phyloP scores from a whole-genome alignment of 1,284 basidiomycete species.

The Amylostereum areolatum region DNA sequence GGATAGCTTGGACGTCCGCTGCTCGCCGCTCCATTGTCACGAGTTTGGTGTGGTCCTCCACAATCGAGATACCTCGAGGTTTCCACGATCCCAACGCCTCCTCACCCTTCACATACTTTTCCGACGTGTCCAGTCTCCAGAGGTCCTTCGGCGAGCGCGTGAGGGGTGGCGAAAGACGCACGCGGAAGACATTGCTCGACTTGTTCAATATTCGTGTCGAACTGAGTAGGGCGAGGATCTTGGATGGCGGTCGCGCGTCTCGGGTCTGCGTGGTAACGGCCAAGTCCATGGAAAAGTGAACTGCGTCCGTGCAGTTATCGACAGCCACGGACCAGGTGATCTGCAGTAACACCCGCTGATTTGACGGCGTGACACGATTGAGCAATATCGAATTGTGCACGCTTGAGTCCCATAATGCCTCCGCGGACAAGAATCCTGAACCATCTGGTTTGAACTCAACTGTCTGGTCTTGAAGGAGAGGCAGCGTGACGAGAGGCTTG shows the following conservation, averaged over 20 bases:
- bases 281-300: constrained; percentile 83
- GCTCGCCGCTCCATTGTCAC: constrained; percentile 65
- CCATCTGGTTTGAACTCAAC: constrained; percentile 80
- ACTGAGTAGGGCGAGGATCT: constrained; percentile 69
- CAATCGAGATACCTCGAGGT: constrained; percentile 80
- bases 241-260: constrained; percentile 81
- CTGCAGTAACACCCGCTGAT: constrained; percentile 78
- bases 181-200: constrained; percentile 75
- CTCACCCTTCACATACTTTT: constrained; percentile 91
- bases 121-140: constrained; percentile 91
- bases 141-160: constrained; percentile 86
- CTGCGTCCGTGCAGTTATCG: constrained; percentile 79
- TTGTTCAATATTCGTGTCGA: constrained; percentile 70
- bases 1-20: constrained; percentile 86
- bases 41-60: constrained; percentile 78
- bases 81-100: constrained; percentile 81
- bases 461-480: constrained; percentile 65
- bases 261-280: constrained; percentile 83
- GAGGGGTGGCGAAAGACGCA: constrained; percentile 78
- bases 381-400: constrained; percentile 84
- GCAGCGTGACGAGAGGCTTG: constrained; percentile 62
- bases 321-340: constrained; percentile 76
- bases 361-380: constrained; percentile 76
- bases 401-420: constrained; percentile 90
- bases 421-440: constrained; percentile 62